Conservation (phyloP, 2,329 filamentous ascomycete species). For the Ophiocordyceps camponoti-floridani region DNA sequence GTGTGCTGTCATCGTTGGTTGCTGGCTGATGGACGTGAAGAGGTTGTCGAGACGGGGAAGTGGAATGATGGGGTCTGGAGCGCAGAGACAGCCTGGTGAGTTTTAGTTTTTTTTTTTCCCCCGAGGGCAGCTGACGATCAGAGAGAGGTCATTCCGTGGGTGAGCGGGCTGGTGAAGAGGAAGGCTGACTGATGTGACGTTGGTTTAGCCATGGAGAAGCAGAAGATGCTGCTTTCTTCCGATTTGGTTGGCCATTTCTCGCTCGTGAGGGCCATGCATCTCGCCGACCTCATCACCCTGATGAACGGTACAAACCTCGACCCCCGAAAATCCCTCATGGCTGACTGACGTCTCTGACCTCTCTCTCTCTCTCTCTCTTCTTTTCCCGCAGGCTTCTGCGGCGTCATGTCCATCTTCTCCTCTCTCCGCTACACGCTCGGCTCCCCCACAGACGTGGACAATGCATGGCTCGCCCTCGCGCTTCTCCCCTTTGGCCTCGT, state of each 20-base stretch:
- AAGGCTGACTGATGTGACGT: no score
- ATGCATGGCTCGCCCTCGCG: conserved; percentile 65
- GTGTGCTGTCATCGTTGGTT: no score
- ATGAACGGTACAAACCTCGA: conserved; percentile 41
- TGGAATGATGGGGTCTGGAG: no score
- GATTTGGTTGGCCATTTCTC: conserved; percentile 54
- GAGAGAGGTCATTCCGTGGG: no score
- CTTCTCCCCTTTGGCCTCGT: conserved; percentile 89
- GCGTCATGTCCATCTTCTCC: conserved; percentile 88
- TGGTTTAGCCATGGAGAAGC: conserved; percentile 47
- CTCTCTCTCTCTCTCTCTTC: background rate
- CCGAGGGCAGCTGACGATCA: no score
- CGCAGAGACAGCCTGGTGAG: no score
- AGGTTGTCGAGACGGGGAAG: no score
- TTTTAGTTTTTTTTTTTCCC: background rate
- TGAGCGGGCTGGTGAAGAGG: no score
- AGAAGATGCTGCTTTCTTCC: conserved; percentile 52
- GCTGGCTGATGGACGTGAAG: no score
- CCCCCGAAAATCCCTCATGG: background rate
- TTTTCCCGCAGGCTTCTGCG: conserved; percentile 51
- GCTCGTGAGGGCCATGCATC: conserved; percentile 49
- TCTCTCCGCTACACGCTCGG: conserved; percentile 85
- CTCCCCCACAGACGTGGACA: conserved; percentile 42
- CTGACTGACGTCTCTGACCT: background rate
- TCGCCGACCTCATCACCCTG: conserved; percentile 72